Percentiles rank a stretch among this genome's conserved stretches.
Evolutionary conservation across 768 basidiomycete genomes (phyloP).

Genomic region (Trametes cubensis): DNA sequence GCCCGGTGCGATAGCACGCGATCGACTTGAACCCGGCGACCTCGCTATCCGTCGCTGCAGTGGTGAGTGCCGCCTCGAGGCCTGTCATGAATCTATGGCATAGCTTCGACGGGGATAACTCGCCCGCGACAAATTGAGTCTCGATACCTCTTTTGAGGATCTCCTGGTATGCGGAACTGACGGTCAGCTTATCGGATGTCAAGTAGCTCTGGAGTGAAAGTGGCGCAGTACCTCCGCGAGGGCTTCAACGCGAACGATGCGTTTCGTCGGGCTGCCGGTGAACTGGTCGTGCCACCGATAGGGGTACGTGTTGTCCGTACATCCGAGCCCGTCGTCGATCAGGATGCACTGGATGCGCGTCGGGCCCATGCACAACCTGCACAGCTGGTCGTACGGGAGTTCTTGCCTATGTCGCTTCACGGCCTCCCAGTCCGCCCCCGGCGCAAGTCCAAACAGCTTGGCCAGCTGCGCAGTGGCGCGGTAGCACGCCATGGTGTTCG

Average conservation of each 20-base stretch:
- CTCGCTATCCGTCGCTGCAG: constrained; percentile 44
- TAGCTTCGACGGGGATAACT: constrained; percentile 16
- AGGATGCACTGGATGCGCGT: constrained; percentile 69
- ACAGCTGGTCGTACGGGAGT: constrained; percentile 59
- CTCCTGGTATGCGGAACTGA: constrained; percentile 16
- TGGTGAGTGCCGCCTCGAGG: constrained; percentile 42
- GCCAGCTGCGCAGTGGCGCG: constrained; percentile 60
- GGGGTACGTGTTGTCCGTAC: constrained; percentile 47
- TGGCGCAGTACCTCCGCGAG: constrained; percentile 61
- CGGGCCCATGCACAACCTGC: constrained; percentile 53
- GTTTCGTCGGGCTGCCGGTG: constrained; percentile 51
- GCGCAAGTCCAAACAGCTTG: constrained; percentile 47
- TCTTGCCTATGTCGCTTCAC: constrained; percentile 51
- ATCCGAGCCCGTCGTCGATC: constrained; percentile 72
- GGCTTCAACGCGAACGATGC: constrained; percentile 70
- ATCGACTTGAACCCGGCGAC: constrained; percentile 78
- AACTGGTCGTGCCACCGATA: constrained; percentile 67
- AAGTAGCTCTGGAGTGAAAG: too few species aligned
- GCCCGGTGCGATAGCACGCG: constrained; percentile 75
- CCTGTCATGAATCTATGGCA: constrained; percentile 31
- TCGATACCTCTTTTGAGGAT: constrained; percentile 32
- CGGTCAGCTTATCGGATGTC: neutral
- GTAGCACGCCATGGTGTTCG: constrained; percentile 58
- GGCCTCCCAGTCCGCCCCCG: constrained; percentile 55
- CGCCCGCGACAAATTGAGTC: constrained; percentile 11